phyloP scores from a whole-genome alignment of 1,139 yeast genomes.

The Insectozyma bohioensis region DNA sequence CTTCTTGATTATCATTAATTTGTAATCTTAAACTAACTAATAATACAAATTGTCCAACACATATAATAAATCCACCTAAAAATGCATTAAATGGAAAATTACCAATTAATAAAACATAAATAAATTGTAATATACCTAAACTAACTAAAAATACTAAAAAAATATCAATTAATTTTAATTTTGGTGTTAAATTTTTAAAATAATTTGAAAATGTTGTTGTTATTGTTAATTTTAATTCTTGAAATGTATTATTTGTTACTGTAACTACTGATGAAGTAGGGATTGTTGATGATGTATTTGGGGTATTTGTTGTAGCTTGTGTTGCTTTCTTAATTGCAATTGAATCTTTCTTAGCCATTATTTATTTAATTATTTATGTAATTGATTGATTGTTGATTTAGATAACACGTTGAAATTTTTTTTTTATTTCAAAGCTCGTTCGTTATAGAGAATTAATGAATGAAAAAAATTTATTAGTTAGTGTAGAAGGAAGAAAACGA shows the following conservation, averaged over 20 bases:
- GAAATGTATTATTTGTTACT: slow-evolving; percentile 14
- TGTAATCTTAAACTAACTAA: slow-evolving; percentile 81
- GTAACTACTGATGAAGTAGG: slow-evolving; percentile 13
- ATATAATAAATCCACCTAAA: slow-evolving; percentile 85
- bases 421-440: too few species aligned
- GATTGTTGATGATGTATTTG: slow-evolving; percentile 11
- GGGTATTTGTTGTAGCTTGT: slow-evolving; percentile 16
- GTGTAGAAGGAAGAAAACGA: too few species aligned
- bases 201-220: slow-evolving; percentile 50
- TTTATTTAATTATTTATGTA: too few species aligned
- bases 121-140: slow-evolving; percentile 76
- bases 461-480: too few species aligned
- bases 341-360: slow-evolving; percentile 41
- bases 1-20: slow-evolving; percentile 23
- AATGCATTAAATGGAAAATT: slow-evolving; percentile 97
- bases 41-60: slow-evolving; percentile 95
- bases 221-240: slow-evolving; percentile 51
- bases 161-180: slow-evolving; percentile 67
- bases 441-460: too few species aligned
- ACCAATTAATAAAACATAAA: slow-evolving; percentile 74
- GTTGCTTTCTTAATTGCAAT: slow-evolving; percentile 25
- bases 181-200: slow-evolving; percentile 38
- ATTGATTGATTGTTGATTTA: not conserved
- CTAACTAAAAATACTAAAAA: slow-evolving; percentile 74
- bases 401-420: slow-evolving; percentile 9